Conservation (phyloP, 176 grass and related monocot species). For the Thalia dealbata region DNA sequence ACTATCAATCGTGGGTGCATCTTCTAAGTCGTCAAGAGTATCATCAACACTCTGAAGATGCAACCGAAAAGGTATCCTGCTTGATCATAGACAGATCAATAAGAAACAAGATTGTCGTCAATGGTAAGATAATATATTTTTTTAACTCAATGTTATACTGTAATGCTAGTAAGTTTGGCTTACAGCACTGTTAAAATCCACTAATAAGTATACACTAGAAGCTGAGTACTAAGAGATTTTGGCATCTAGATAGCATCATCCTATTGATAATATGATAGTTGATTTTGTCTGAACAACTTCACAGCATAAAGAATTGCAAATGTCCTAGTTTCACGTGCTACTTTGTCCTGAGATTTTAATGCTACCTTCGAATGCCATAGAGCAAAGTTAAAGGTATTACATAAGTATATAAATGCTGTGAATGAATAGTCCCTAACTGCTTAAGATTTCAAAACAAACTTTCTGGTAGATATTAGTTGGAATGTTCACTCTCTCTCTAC, state of each 20-base stretch:
- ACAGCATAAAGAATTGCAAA: neutral
- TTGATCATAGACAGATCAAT: slow-evolving; percentile 45
- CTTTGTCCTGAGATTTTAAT: neutral
- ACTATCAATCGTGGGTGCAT: slow-evolving; percentile 39
- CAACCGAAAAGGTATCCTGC: slow-evolving; percentile 83
- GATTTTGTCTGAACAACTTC: neutral
- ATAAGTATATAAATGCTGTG: no score
- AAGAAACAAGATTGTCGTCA: slow-evolving; percentile 18
- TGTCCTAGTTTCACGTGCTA: neutral
- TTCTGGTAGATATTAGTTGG: no score
- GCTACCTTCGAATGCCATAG: neutral
- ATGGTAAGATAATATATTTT: neutral
- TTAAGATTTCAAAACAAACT: no score
- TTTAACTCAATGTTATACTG: neutral
- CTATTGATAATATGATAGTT: neutral
- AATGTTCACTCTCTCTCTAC: no score
- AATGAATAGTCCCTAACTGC: no score
- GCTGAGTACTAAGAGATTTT: neutral
- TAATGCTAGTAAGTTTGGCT: neutral
- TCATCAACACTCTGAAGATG: slow-evolving; percentile 57
- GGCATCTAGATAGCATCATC: neutral
- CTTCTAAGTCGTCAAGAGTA: slow-evolving; percentile 64
- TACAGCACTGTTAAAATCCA: no score
- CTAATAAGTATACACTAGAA: no score
- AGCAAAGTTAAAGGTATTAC: neutral